Conservation (phyloP, 148 eudicot genomes). For the Spergularia marina region DNA sequence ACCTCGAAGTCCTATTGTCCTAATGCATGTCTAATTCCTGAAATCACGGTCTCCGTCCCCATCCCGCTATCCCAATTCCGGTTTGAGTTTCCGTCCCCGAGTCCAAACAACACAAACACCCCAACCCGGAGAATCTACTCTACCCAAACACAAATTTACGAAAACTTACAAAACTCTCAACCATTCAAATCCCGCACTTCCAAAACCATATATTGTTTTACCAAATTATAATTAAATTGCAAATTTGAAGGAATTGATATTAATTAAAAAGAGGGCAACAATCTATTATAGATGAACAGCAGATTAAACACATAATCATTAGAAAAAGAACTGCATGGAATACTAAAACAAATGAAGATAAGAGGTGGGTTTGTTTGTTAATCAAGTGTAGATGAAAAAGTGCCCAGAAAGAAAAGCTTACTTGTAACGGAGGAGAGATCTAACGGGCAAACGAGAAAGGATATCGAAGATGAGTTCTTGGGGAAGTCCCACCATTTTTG, state of each 20-base stretch:
- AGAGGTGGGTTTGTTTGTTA: not conserved
- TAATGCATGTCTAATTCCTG: too few species aligned
- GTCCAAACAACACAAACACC: not conserved
- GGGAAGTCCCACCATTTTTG: conserved; percentile 2
- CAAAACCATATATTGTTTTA: not conserved
- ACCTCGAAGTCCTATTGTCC: too few species aligned
- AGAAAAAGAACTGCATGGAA: not conserved
- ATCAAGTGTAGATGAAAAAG: not conserved
- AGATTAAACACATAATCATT: not conserved
- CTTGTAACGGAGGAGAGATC: conserved; percentile 1
- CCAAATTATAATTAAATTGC: not conserved
- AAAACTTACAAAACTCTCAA: not conserved
- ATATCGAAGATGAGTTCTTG: conserved; percentile 5
- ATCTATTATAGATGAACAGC: not conserved
- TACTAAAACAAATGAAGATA: not conserved
- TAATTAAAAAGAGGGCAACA: not conserved
- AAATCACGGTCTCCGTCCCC: too few species aligned
- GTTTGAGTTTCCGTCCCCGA: too few species aligned
- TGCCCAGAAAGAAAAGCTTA: not conserved
- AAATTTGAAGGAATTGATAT: not conserved
- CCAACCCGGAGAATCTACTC: not conserved
- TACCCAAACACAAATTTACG: not conserved
- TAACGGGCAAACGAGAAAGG: conserved; percentile 1
- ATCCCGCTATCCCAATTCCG: too few species aligned
- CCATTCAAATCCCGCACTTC: not conserved